phyloP scores from a whole-genome alignment of 345 rosid species.

The Turnera subulata region DNA sequence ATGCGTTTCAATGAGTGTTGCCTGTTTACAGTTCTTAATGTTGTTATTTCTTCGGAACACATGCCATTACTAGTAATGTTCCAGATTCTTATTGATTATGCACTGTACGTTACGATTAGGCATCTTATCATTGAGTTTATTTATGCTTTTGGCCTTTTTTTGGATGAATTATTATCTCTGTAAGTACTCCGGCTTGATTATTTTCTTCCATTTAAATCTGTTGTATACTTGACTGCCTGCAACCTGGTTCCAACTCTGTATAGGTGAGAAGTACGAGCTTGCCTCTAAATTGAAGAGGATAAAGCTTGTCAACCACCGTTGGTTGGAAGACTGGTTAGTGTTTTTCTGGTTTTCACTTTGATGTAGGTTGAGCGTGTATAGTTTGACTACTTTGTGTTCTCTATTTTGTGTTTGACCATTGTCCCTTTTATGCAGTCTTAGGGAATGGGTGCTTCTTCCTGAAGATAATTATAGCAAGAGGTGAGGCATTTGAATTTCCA shows the following conservation, averaged over 20 bases:
- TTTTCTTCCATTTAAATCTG: too few species aligned
- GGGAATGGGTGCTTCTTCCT: constrained; percentile 78
- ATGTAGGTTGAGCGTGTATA: neutral
- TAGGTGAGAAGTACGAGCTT: constrained; percentile 94
- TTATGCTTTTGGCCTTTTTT: too few species aligned
- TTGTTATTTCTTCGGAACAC: too few species aligned
- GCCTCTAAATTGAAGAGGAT: constrained; percentile 71
- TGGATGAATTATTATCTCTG: too few species aligned
- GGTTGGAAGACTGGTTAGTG: constrained; percentile 91
- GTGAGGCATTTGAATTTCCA: constrained; percentile 29
- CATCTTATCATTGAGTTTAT: too few species aligned
- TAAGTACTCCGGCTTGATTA: too few species aligned
- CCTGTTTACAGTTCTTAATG: too few species aligned
- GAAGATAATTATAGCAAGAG: constrained; percentile 74
- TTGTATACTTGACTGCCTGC: too few species aligned
- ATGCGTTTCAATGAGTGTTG: neutral
- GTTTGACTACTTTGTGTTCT: neutral
- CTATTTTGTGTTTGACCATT: neutral
- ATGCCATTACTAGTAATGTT: too few species aligned
- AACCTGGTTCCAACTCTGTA: neutral
- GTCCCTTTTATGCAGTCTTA: constrained; percentile 52
- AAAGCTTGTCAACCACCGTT: constrained; percentile 79
- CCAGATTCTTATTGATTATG: too few species aligned
- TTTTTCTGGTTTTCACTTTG: neutral
- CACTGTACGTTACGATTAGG: too few species aligned